Base-by-base conservation (phyloP, 345 rosid genomes). In the Gossypium thurberi region DNA sequence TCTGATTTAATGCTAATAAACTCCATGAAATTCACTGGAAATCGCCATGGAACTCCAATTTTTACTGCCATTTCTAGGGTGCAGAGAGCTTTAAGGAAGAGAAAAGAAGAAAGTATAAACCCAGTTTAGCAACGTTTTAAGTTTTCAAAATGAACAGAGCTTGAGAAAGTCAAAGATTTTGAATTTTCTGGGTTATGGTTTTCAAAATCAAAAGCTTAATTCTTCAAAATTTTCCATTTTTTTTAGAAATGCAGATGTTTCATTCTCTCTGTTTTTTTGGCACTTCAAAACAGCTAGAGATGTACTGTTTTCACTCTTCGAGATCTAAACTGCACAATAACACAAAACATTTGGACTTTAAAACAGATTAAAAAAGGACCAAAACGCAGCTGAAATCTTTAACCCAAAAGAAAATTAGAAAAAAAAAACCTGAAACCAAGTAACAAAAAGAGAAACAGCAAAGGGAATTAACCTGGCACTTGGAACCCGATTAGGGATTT, bases 401-500 rank as follows among this genome's bases (percentile, higher is more conserved):
- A 50, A 48, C 79, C 77, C 57, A 9, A 58, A 64, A 25, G 40
- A 33, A 33, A 33, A 4, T 33, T 33, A 26, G 15, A 20, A 11
- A 21, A 8, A 50, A 10, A 10, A 51, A 13, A 26, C 3, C 60
- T 62, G 65, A 61, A 48, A 40, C 12, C 46, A 50, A 12, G 37
- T 25, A 56, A 1, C 13, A 18, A 52, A 18, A n/a, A 70, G 18
- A 37, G 21, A 77, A 67, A 6, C 15, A 71, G 14, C 20, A 21
- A 17, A 46, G 23, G 46, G 52, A 42, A 37, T 3, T 12, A 78
- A 94, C 98, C 98, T 94, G 25, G 98, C 98, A 77, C 98, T 90
- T 1, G 98, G 98, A 70, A 85, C 97, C 47, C 93, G 94, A 78
- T 93, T 78, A 3, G 98, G 97, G 80, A 94, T 81, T 88, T 94